Conservation (phyloP, 2,329 filamentous ascomycete species). For the Incumbomyces lentus region DNA sequence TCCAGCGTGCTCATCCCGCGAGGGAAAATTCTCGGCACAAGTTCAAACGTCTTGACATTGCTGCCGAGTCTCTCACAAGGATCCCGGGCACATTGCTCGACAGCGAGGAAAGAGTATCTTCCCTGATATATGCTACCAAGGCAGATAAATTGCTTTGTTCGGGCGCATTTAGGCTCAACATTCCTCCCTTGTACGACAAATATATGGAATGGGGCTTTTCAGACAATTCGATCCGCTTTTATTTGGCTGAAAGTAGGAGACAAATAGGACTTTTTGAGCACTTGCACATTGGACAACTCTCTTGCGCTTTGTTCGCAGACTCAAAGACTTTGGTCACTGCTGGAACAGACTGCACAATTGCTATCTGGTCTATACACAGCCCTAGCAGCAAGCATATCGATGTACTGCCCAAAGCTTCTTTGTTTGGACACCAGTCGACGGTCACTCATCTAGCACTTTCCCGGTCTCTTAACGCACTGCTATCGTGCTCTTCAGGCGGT, state of each 20-base stretch:
- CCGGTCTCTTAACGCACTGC: conserved; percentile 75
- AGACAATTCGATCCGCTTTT: conserved; percentile 87
- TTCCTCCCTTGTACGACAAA: conserved; percentile 77
- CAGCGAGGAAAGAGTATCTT: conserved; percentile 68
- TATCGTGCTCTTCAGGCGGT: conserved; percentile 74
- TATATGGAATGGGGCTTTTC: conserved; percentile 95
- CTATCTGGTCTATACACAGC: conserved; percentile 64
- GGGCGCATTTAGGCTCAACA: conserved; percentile 73
- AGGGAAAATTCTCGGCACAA: conserved; percentile 59
- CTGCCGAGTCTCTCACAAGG: conserved; percentile 63
- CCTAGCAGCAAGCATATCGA: conserved; percentile 61
- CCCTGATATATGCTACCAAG: conserved; percentile 66
- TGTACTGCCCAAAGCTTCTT: conserved; percentile 62
- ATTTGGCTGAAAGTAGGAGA: conserved; percentile 70
- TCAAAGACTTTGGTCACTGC: conserved; percentile 85
- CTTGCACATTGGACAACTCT: conserved; percentile 81
- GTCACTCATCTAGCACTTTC: conserved; percentile 76
- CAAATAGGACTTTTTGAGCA: conserved; percentile 85
- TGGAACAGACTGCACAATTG: conserved; percentile 83
- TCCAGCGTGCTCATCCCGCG: conserved; percentile 67
- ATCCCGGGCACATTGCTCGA: conserved; percentile 58
- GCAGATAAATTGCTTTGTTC: conserved; percentile 75
- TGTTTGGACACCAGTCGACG: conserved; percentile 83
- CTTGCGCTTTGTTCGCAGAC: conserved; percentile 73
- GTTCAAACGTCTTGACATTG: conserved; percentile 62